These are phyloP conservation scores for Ramularia endophylla DNA, from an alignment of 2,329 filamentous ascomycete species.

Conservation along the genomic window DNA sequence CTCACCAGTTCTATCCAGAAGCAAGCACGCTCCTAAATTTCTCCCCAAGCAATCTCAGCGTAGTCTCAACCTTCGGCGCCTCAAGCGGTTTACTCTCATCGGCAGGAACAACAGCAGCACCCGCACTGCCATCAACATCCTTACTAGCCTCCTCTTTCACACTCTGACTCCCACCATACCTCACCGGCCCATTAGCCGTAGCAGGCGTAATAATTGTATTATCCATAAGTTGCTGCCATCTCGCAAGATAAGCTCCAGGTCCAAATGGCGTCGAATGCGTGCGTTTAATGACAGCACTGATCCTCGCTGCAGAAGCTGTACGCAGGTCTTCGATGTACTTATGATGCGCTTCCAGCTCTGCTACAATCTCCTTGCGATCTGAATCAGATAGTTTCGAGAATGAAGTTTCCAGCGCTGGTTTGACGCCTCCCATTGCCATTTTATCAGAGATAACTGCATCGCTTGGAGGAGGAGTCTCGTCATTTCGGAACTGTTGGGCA, in stretches of 20 bases:
- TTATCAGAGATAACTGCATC: conserved; percentile 20
- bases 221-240: conserved; percentile 68
- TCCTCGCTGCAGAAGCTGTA: conserved; percentile 47
- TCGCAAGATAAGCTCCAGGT: conserved; percentile 65
- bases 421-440: conserved; percentile 40
- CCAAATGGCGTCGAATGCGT: conserved; percentile 46
- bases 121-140: conserved; percentile 29
- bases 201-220: conserved; percentile 62
- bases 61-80: conserved; percentile 26
- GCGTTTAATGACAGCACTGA: conserved; percentile 51
- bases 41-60: conserved; percentile 27
- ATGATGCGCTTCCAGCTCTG: conserved; percentile 55
- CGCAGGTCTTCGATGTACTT: conserved; percentile 54
- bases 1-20: conserved; percentile 5
- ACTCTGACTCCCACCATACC: conserved; percentile 34
- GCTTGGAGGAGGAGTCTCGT: conserved; percentile 20
- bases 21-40: conserved; percentile 31
- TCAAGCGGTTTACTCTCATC: conserved; percentile 21
- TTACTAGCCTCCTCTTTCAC: conserved; percentile 33
- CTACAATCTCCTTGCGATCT: conserved; percentile 43
- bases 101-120: conserved; percentile 20
- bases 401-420: conserved; percentile 35
- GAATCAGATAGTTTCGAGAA: conserved; percentile 44
- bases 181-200: conserved; percentile 45
- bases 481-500: conserved; percentile 49